A percentile compares a stretch with the other conserved stretches of the same genome.
These are phyloP conservation scores for Fraxinus velutina DNA, from an alignment of 305 asterid species.

Conservation along the genomic window DNA sequence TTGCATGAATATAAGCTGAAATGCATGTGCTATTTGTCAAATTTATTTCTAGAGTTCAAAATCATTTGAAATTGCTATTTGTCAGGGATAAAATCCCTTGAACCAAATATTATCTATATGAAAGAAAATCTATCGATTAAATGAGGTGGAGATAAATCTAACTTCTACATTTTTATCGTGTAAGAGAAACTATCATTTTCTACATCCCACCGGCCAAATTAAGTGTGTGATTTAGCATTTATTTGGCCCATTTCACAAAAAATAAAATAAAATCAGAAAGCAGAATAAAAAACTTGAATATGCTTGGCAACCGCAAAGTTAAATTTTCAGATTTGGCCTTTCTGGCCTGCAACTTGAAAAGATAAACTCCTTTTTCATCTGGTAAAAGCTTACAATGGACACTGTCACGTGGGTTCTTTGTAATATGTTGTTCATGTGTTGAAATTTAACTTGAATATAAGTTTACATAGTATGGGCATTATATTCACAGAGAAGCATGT, in stretches of 20 bases:
- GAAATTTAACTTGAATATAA: too few relatives aligned
- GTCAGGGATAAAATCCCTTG: background rate
- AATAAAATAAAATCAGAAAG: too few relatives aligned
- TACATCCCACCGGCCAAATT: too few relatives aligned
- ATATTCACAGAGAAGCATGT: background rate
- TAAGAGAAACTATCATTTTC: background rate
- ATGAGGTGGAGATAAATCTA: background rate
- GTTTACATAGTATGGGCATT: background rate
- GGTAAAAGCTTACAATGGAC: conserved; percentile 32
- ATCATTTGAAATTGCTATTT: background rate
- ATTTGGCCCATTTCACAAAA: too few relatives aligned
- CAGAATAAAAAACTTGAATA: too few relatives aligned
- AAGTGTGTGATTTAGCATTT: too few relatives aligned
- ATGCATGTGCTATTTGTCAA: background rate
- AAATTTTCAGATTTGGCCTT: conserved; percentile 15
- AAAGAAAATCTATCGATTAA: background rate
- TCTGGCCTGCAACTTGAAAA: conserved; percentile 46
- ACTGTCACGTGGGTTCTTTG: conserved; percentile 30
- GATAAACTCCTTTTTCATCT: conserved; percentile 45
- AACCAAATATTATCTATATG: too few relatives aligned
- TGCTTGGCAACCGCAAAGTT: background rate
- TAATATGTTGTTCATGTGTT: conserved; percentile 27
- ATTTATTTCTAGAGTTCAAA: background rate
- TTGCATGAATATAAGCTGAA: too few relatives aligned
- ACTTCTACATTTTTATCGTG: background rate